Conservation (phyloP, 2,329 filamentous ascomycete genomes). For the Aspergillus unguis region DNA sequence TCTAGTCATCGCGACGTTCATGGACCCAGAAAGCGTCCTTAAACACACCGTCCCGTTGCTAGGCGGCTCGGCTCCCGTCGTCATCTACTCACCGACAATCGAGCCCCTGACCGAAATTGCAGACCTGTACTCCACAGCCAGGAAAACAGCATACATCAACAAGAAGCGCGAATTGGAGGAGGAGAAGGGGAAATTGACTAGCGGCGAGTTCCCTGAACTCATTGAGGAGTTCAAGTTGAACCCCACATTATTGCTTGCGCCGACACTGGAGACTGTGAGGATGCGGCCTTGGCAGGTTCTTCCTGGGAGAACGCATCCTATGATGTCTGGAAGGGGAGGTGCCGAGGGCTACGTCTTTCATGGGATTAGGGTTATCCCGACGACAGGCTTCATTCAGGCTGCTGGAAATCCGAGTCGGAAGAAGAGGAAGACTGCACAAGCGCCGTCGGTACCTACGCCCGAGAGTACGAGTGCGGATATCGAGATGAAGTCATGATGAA, state of each 20-base stretch:
- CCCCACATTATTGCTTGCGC: conserved; percentile 75
- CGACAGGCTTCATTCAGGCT: conserved; percentile 75
- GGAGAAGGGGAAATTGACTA: conserved; percentile 5
- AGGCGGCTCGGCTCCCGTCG: conserved; percentile 75
- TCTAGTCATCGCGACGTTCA: conserved; percentile 74
- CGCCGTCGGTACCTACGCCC: conserved; percentile 21
- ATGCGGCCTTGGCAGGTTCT: conserved; percentile 85
- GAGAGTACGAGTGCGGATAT: conserved; percentile 22
- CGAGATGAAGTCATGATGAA: conserved; percentile 28
- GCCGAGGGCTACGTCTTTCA: conserved; percentile 90
- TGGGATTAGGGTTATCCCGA: conserved; percentile 74
- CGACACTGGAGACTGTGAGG: conserved; percentile 75
- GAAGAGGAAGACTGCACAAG: conserved; percentile 59
- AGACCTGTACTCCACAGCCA: conserved; percentile 78
- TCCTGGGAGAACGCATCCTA: conserved; percentile 83
- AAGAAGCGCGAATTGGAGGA: conserved; percentile 30
- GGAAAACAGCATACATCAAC: conserved; percentile 67
- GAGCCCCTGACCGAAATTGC: conserved; percentile 75
- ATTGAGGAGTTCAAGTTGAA: conserved; percentile 80
- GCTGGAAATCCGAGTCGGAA: conserved; percentile 68
- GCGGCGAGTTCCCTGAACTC: conserved; percentile 24
- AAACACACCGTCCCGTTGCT: conserved; percentile 74
- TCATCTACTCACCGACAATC: conserved; percentile 76
- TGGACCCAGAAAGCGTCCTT: conserved; percentile 76
- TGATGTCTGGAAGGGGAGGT: conserved; percentile 86